phyloP scores from a whole-genome alignment of 371 early-diverging fungal species.

The Syncephalastrum monosporum region DNA sequence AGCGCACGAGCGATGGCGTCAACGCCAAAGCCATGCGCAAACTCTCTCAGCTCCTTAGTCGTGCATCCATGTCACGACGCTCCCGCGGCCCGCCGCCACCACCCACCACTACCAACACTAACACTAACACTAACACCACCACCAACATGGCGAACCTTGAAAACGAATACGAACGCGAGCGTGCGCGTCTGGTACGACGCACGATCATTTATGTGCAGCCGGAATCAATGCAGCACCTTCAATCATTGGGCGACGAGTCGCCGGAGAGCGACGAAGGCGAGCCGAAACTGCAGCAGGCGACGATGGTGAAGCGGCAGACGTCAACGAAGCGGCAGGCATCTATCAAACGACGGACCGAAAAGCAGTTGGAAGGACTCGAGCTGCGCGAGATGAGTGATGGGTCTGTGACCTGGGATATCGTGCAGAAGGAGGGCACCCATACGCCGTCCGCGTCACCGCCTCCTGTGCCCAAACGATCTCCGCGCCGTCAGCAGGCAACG shows the following conservation, averaged over 20 bases:
- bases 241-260: conserved; percentile 7
- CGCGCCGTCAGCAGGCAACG: conserved; percentile 23
- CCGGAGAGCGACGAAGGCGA: conserved; percentile 11
- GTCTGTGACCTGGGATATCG: conserved; percentile 44
- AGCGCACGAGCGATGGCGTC: background rate
- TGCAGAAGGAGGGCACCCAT: conserved; percentile 22
- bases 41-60: conserved; percentile 20
- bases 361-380: conserved; percentile 35
- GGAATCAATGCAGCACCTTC: conserved; percentile 19
- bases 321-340: conserved; percentile 14
- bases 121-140: background rate
- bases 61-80: conserved; percentile 6
- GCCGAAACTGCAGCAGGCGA: conserved; percentile 9
- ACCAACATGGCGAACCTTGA: conserved; percentile 17
- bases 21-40: conserved; percentile 17
- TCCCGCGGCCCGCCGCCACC: background rate
- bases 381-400: conserved; percentile 52
- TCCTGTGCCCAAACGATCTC: conserved; percentile 41
- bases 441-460: conserved; percentile 21
- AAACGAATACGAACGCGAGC: background rate
- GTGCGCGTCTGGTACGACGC: conserved; percentile 21
- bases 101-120: no score
- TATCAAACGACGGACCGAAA: conserved; percentile 9
- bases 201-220: conserved; percentile 36
- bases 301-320: conserved; percentile 16